phyloP scores from a whole-genome alignment of 1,139 yeast genomes.

The Groenewaldozyma auringiensis region DNA sequence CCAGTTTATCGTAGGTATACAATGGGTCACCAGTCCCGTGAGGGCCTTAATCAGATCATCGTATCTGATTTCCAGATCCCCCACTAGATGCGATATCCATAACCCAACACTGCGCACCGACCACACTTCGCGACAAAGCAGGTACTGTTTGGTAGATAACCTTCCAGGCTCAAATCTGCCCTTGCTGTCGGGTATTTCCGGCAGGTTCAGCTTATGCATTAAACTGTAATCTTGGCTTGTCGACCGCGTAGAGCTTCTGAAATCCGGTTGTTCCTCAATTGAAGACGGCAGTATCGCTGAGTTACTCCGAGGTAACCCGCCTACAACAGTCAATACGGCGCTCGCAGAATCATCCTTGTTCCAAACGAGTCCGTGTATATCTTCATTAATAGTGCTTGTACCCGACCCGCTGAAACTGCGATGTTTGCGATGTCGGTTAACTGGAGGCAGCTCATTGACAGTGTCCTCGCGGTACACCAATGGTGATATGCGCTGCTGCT shows the following conservation, averaged over 20 bases:
- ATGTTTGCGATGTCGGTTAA: not conserved
- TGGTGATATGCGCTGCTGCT: not conserved
- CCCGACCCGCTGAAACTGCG: not conserved
- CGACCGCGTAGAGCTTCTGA: constrained; percentile 21
- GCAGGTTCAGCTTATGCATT: constrained; percentile 27
- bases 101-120: constrained; percentile 37
- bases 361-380: not conserved
- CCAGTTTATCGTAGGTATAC: constrained; percentile 45
- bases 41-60: constrained; percentile 33
- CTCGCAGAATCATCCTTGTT: not conserved
- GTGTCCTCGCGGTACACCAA: not conserved
- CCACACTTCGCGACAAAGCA: constrained; percentile 46
- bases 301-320: not conserved
- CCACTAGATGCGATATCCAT: constrained; percentile 24
- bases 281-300: not conserved
- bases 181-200: constrained; percentile 27
- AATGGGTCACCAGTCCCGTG: constrained; percentile 44
- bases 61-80: constrained; percentile 40
- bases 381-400: not conserved
- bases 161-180: constrained; percentile 33
- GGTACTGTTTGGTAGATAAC: constrained; percentile 35
- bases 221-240: constrained; percentile 20
- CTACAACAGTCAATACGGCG: not conserved
- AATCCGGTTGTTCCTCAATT: not conserved
- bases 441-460: not conserved